Conservation (phyloP, 306 rosid genomes). For the Trichosanthes truncata region DNA sequence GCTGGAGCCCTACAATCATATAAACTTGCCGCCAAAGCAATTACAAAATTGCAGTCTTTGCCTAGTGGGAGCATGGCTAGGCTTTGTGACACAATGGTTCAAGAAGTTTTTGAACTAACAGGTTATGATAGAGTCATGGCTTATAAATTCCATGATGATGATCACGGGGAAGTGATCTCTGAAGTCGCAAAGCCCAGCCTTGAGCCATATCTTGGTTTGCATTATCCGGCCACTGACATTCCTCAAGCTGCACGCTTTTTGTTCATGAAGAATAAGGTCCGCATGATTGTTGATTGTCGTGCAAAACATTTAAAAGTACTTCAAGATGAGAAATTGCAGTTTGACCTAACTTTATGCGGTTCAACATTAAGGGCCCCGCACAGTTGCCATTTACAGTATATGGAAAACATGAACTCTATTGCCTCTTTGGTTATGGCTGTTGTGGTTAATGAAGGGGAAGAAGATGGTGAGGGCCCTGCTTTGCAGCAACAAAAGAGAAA, state of each 20-base stretch:
- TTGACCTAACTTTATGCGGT: constrained; percentile 81
- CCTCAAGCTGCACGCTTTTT: constrained; percentile 93
- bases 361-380: constrained; percentile 92
- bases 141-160: constrained; percentile 95
- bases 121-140: constrained; percentile 99
- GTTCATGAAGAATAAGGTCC: constrained; percentile 83
- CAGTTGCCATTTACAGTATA: constrained; percentile 75
- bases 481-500: constrained; percentile 62
- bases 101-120: constrained; percentile 90
- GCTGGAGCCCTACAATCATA: constrained; percentile 91
- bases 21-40: constrained; percentile 95
- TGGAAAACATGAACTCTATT: constrained; percentile 80
- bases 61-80: constrained; percentile 88
- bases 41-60: constrained; percentile 68
- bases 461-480: constrained; percentile 48
- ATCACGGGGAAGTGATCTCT: constrained; percentile 87
- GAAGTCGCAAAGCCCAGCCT: constrained; percentile 73
- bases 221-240: constrained; percentile 90
- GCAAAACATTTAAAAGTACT: constrained; percentile 70
- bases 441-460: constrained; percentile 81
- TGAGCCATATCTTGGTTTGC: constrained; percentile 86
- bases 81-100: constrained; percentile 91
- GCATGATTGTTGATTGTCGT: constrained; percentile 88
- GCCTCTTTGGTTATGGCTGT: constrained; percentile 95
- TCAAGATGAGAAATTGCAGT: constrained; percentile 68